Evolutionary conservation across 768 basidiomycete genomes (phyloP).

Genomic region (Phylloporus scabripes): DNA sequence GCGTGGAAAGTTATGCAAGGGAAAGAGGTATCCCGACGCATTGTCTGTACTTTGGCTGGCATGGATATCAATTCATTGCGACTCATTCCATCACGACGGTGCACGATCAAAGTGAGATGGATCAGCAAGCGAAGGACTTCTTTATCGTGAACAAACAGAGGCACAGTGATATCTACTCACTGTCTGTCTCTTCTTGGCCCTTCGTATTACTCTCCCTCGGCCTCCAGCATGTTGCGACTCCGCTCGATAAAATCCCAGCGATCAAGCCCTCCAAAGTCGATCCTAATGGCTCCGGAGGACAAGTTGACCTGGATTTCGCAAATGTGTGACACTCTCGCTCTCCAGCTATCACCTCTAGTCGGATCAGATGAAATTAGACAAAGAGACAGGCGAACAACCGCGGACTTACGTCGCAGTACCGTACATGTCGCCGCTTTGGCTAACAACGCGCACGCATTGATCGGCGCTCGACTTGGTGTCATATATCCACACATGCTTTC

Average conservation of each 20-base stretch:
- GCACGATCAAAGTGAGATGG: not conserved
- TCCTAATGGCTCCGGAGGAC: conserved; percentile 52
- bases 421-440: conserved; percentile 56
- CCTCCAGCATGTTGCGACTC: conserved; percentile 58
- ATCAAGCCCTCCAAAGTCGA: conserved; percentile 74
- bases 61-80: conserved; percentile 17
- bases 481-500: conserved; percentile 71
- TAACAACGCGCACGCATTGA: conserved; percentile 62
- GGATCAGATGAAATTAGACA: conserved; percentile 4
- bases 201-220: conserved; percentile 20
- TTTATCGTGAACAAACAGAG: not conserved
- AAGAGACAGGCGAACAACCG: not conserved
- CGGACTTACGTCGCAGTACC: conserved; percentile 70
- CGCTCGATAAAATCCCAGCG: conserved; percentile 66
- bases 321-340: conserved; percentile 63
- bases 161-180: not conserved
- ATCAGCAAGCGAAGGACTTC: not conserved
- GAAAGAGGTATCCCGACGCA: conserved; percentile 18
- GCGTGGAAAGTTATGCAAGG: conserved; percentile 17
- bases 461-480: conserved; percentile 62
- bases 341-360: conserved; percentile 75
- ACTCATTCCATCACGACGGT: conserved; percentile 3
- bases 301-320: conserved; percentile 70
- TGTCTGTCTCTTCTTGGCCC: no score
- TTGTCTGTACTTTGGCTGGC: conserved; percentile 22